Evolutionary conservation across 106 monocot species (phyloP), one percentile per base, ranked within the genome.

Genomic region (Narthecium ossifragum): DNA sequence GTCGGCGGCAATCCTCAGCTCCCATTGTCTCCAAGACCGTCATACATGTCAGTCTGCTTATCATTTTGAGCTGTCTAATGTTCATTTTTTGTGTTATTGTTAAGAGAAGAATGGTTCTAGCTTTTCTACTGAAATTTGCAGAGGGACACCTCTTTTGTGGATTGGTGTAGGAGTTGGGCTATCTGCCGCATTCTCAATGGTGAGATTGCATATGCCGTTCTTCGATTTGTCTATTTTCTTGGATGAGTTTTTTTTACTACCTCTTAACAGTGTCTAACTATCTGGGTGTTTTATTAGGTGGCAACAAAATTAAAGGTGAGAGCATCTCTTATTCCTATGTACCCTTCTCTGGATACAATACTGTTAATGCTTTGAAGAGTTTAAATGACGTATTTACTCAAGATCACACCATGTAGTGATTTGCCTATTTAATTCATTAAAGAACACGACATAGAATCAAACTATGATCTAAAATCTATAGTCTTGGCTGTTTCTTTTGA

Each of bases 101-200:
- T 57, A 24, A 13, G 28, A 30, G 20, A 1, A 4, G 21, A 3
- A n/a, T 27, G 15, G 20, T 25, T 43, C 27, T 34, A 15, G 14
- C 18, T 15, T 18, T 21, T 23, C 47, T 66, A 4, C 25, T 55
- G 65, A 31, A 26, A 28, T 62, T 66, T 70, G 8, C 62, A 90
- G 90, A 51, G 90, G 85, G 25, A 78, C 90, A 34, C 90, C 90
- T 38, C 78, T 90, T 67, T 82, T 90, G 46, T 90, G 90, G 90
- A 79, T 90, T 73, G 90, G 85, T 65, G 81, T 90, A 46, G 90
- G 90, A 13, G 85, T 90, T 52, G 90, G 66, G 0, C 56, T 90
- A 20, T 78, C 90, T 1, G 85, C 81, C 25, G 39, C 80, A 25
- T 90, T 90, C 38, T 82, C 85, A 45, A 48, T 73, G 78, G 90